These are phyloP conservation scores for Picochlorum sp. DNA, from an alignment of 139 green algal genomes.

Conservation along the genomic window DNA sequence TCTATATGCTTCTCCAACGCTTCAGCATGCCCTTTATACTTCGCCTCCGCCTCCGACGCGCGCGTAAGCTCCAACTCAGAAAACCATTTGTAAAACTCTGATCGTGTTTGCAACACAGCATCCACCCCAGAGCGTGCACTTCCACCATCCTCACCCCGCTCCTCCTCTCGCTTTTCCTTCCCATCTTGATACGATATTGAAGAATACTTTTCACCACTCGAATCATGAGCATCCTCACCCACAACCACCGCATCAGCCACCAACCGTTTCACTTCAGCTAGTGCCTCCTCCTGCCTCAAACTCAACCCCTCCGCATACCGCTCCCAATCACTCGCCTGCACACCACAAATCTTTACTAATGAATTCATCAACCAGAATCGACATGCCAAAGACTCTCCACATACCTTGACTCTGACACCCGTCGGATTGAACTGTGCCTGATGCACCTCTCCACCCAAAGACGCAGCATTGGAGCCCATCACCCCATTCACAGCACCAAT, in stretches of 20 bases:
- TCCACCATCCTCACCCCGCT: neutral
- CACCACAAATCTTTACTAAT: neutral
- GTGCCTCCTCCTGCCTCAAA: conserved; percentile 13
- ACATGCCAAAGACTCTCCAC: neutral
- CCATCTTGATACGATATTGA: no score
- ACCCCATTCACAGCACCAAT: no score
- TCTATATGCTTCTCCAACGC: conserved; percentile 52
- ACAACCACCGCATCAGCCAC: neutral
- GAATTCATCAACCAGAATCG: neutral
- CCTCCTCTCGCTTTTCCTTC: no score
- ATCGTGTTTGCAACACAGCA: conserved; percentile 52
- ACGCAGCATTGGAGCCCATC: no score
- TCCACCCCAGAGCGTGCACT: neutral
- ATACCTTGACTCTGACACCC: neutral
- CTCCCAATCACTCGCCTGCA: conserved; percentile 4
- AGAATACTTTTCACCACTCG: no score
- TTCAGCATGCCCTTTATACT: conserved; percentile 65
- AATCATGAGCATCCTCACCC: no score
- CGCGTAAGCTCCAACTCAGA: conserved; percentile 72
- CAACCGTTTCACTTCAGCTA: conserved; percentile 6
- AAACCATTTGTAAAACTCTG: conserved; percentile 86
- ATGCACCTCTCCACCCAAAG: no score
- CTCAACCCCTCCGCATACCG: conserved; percentile 8
- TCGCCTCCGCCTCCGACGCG: conserved; percentile 69
- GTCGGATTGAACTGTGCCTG: no score